A percentile compares a stretch with the other conserved stretches of the same genome.
These are phyloP conservation scores for Petunia secreta DNA, from an alignment of 257 asterid species.

Conservation along the genomic window DNA sequence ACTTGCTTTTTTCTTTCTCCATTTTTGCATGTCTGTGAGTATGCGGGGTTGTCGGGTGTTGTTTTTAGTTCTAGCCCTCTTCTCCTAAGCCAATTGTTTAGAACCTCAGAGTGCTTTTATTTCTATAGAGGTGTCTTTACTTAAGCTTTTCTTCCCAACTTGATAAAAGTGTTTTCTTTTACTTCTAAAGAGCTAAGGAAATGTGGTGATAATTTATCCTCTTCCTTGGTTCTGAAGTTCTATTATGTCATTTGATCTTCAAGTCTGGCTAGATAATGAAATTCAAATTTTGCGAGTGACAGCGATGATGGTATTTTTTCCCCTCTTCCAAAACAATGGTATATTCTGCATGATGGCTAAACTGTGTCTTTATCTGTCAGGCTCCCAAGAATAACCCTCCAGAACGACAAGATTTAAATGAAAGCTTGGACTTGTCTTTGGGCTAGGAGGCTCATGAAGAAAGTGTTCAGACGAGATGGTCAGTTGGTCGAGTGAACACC, in stretches of 20 bases:
- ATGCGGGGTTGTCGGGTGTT: too few relatives aligned
- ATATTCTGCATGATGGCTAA: not conserved
- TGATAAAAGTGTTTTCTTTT: not conserved
- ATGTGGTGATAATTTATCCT: not conserved
- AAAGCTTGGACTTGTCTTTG: conserved; percentile 72
- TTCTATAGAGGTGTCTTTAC: not conserved
- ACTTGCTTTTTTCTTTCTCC: too few relatives aligned
- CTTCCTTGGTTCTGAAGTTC: not conserved
- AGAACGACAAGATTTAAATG: conserved; percentile 73
- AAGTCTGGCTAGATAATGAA: not conserved
- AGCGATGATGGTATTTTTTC: not conserved
- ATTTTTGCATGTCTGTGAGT: too few relatives aligned
- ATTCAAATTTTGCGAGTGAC: not conserved
- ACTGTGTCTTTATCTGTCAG: conserved; percentile 36
- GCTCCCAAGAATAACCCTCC: conserved; percentile 37
- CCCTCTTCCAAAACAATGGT: not conserved
- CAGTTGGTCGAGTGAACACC: conserved; percentile 24
- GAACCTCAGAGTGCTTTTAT: not conserved
- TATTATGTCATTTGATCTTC: not conserved
- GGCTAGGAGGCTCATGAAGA: conserved; percentile 51
- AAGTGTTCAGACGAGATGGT: conserved; percentile 42
- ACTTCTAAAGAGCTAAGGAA: not conserved
- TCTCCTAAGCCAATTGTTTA: not conserved
- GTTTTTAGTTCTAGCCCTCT: not conserved
- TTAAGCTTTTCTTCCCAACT: not conserved